Percentiles rank a stretch among this genome's conserved stretches.
These are phyloP conservation scores for Trichosporon sp. DNA, from an alignment of 1,284 basidiomycete genomes.

Conservation along the genomic window DNA sequence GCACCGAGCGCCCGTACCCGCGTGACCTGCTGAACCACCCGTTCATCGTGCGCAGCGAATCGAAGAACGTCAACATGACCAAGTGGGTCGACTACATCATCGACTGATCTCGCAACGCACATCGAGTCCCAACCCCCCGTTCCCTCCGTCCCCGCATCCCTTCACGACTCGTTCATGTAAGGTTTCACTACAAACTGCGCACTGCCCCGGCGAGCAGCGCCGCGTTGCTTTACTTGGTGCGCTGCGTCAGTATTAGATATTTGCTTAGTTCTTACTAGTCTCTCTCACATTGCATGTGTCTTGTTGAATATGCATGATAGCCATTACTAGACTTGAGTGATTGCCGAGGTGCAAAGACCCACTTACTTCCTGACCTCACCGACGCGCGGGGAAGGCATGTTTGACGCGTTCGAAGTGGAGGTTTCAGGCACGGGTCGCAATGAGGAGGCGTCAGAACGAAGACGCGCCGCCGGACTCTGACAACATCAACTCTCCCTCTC, in stretches of 20 bases:
- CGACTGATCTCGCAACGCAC: background rate
- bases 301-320: background rate
- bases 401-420: background rate
- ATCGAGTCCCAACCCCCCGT: background rate
- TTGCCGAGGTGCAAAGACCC: background rate
- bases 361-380: background rate
- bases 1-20: constrained; percentile 70
- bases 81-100: constrained; percentile 64
- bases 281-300: background rate
- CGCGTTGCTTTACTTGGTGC: background rate
- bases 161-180: background rate
- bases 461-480: background rate
- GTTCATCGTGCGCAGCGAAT: constrained; percentile 76
- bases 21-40: constrained; percentile 79
- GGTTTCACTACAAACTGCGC: background rate
- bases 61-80: constrained; percentile 78
- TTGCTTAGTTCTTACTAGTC: background rate
- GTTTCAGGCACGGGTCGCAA: background rate
- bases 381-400: background rate
- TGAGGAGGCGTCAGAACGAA: background rate
- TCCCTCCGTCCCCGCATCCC: background rate
- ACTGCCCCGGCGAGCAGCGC: background rate
- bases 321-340: background rate
- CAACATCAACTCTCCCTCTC: background rate
- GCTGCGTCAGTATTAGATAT: background rate